Evolutionary conservation across 371 early-diverging fungal species (phyloP).

Genomic region (Mortierella sp.): DNA sequence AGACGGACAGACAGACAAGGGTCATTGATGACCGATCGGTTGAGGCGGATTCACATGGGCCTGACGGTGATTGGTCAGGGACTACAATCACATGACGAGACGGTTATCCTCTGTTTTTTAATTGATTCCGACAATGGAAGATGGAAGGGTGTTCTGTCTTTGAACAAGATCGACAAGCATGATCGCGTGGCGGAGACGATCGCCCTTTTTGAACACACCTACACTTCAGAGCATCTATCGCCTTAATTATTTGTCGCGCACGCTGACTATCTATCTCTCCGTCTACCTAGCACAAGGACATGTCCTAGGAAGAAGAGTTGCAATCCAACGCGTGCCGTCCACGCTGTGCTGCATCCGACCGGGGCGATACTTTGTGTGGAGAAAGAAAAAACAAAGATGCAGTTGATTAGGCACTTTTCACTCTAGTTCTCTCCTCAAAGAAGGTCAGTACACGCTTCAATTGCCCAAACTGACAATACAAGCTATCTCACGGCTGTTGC

Average conservation of each 20-base stretch:
- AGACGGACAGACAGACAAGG: neutral
- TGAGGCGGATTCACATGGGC: neutral
- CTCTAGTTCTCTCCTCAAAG: neutral
- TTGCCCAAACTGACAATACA: neutral
- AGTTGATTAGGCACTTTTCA: neutral
- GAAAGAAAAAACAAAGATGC: too few relatives aligned
- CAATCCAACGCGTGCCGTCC: too few relatives aligned
- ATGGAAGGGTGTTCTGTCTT: neutral
- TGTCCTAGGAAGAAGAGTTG: too few relatives aligned
- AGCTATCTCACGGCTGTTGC: neutral
- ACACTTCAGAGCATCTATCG: too few relatives aligned
- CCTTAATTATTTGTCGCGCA: too few relatives aligned
- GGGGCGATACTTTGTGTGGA: too few relatives aligned
- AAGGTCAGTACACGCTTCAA: neutral
- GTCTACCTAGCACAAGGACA: too few relatives aligned
- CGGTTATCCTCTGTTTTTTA: too few relatives aligned
- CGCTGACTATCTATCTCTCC: too few relatives aligned
- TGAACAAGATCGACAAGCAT: constrained; percentile 1
- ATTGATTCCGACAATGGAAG: too few relatives aligned
- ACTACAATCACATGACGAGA: neutral
- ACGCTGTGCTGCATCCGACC: too few relatives aligned
- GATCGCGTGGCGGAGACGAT: neutral
- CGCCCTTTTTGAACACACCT: neutral
- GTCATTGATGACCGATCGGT: neutral
- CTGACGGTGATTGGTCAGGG: neutral